Conservation (phyloP, 805 yeast genomes). For the Kurtzmaniella cleridarum region DNA sequence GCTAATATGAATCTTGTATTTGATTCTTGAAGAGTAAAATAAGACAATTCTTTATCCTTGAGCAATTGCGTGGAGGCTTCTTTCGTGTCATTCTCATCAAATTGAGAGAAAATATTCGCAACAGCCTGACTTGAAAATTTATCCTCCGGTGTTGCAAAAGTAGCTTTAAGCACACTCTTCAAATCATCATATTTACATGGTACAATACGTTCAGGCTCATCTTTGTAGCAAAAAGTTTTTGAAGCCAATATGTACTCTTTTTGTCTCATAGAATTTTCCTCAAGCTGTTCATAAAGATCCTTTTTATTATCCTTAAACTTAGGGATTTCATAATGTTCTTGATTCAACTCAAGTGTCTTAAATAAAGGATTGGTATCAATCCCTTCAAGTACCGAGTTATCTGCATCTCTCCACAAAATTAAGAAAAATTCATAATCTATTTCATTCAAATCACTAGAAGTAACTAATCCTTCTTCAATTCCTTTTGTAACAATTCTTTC, state of each 20-base stretch:
- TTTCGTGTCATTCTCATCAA: conserved; percentile 42
- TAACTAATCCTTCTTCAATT: conserved; percentile 50
- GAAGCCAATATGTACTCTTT: conserved; percentile 52
- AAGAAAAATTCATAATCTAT: conserved; percentile 50
- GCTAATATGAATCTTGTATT: conserved; percentile 50
- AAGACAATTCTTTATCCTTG: conserved; percentile 51
- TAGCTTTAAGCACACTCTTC: conserved; percentile 44
- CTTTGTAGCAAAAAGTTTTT: conserved; percentile 38
- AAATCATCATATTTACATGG: conserved; percentile 25
- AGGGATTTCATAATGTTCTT: conserved; percentile 30
- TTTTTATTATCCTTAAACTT: conserved; percentile 7
- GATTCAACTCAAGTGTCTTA: conserved; percentile 42
- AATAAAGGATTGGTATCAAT: conserved; percentile 34
- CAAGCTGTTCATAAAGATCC: conserved; percentile 39
- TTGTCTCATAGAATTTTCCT: conserved; percentile 63
- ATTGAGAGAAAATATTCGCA: conserved; percentile 37
- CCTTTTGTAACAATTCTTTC: conserved; percentile 57
- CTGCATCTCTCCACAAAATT: conserved; percentile 60
- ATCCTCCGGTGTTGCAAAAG: conserved; percentile 50
- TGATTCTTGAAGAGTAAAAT: conserved; percentile 31
- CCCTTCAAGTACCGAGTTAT: conserved; percentile 24
- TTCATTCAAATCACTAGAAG: conserved; percentile 44
- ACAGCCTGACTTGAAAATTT: conserved; percentile 44
- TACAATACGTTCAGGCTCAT: conserved; percentile 6
- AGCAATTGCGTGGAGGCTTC: conserved; percentile 49